Evolutionary conservation across 2,329 filamentous ascomycete species (phyloP), one percentile per base, ranked within the genome.

Genomic region (Arthroderma sp.): DNA sequence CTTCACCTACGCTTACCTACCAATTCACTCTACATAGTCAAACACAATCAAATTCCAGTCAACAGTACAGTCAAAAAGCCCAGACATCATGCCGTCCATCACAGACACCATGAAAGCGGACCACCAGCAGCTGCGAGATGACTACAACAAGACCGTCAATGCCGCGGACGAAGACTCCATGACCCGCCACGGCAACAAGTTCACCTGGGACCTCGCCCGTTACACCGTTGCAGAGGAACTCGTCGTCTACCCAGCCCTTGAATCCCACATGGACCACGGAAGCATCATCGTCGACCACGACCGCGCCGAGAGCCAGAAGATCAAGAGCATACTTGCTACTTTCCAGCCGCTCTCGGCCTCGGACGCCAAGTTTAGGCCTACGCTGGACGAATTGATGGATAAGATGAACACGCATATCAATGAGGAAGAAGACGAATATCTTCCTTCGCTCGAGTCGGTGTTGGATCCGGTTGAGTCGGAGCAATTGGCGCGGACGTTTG

Each of bases 231-330:
- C 73, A 7, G 77, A 80, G 59, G 78, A 80, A 61, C 64, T 80
- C 56, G 69, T 82, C 8, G 69, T 82, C 0, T 81, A 81, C 59
- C 79, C 80, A 0, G 78, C 76, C 1, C 68, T 82, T 17, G 77
- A 80, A 63, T 74, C 76, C 58, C 66, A 78, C 56, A 61, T 81
- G 17, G 66, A 71, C 1, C 65, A 69, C 0, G 78, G 79, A 49
- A 69, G 71, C 35, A 61, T 66, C 1, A 66, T 78, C 61, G 76
- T 77, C 0, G 73, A 78, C 13, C 72, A 61, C 41, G 59, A 63
- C 47, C 53, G 61, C 11, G 39, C 54, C 19, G 56, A 63, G 43
- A 61, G 62, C 38, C 39, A 61, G 33, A 37, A 62, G 78, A 71
- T 79, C 62, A 81, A 81, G 63, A 68, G 76, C 54, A 59, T 70